Evolutionary conservation across 2,329 filamentous ascomycete genomes (phyloP), one percentile per base, ranked within the genome.

Genomic region (Fusarium domesticum): DNA sequence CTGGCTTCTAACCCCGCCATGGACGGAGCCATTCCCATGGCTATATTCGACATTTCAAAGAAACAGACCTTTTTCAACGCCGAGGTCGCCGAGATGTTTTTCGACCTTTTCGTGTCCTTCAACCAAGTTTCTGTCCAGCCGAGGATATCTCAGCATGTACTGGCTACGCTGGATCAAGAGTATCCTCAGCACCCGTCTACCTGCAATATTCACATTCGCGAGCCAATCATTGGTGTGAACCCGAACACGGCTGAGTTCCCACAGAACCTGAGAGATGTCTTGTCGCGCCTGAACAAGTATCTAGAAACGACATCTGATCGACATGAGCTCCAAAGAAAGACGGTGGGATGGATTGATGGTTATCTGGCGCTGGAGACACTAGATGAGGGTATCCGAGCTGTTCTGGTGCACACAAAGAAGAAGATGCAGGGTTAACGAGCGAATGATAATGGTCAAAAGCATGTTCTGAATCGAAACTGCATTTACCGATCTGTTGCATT

Each of bases 11-110:
- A 90, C 37, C 90, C 92, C 4, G 89, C 89, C 8, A 76, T 96
- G 51, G 88, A 87, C 48, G 93, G 93, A n/a, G 93, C 89, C 14
- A 96, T 98, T 55, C 91, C 93, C 2, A 79, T 90, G 43, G 90
- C 92, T 31, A 88, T 98, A 37, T 96, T 96, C 61, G 89, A 96
- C 60, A 82, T 89, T 17, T 85, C 90, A 6, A 83, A 83, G 70
- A 89, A 86, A 64, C 84, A 96, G 58, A 79, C 86, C 40, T 83
- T 87, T 53, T 82, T 84, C 63, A 80, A 78, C 47, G 68, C 82
- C 2, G 70, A 73, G 1, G 75, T 89, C 6, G 89, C 83, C 3
- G 83, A 85, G 58, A 71, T 78, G 17, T 96, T 96, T 68, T 97
- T 93, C 67, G 73, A 86, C 59, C 78, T 95, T 70, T 86, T 95